Evolutionary conservation across 1,284 basidiomycete species (phyloP), one percentile per base, ranked within the genome.

Genomic region (Marasmius fiardii): DNA sequence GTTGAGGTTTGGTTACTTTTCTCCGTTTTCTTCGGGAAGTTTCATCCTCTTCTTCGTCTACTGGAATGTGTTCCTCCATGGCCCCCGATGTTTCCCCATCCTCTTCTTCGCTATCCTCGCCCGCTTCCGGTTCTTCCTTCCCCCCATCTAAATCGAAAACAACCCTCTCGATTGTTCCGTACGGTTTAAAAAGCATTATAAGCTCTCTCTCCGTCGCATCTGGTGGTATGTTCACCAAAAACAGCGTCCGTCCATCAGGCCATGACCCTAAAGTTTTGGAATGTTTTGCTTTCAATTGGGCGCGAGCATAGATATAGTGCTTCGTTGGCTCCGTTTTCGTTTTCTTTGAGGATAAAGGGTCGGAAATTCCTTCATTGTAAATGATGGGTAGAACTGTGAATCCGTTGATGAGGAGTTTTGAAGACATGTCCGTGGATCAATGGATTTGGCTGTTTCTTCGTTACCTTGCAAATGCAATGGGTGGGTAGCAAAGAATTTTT

Each of bases 171-270:
- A 95, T 79, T 0, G 86, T 86, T 16, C 93, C 93, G 58, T 79
- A 83, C 14, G 76, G 65, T 63, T 86, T 86, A 75, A 94, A 93
- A 20, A 95, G 75, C 1, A 82, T 70, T 2, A 83, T 74, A 1
- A 95, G 70, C 65, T 92, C 90, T 49, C 88, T 78, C 61, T 90
- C 88, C 0, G 89, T 90, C 3, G 90, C 83, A 68, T 95, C 92
- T 51, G 90, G 85, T 1, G 93, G 93, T 3, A 94, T 71, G 65
- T 96, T 95, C 56, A 90, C 90, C 8, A 94, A 73, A 65, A 96
- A 96, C 12, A 95, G 74, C 0, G 92, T 94, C 50, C 93, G 80
- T 16, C 81, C 87, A 41, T 81, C 75, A 0, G 88, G 90, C 43
- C 86, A 73, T 11, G 63, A n/a, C n/a, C n/a, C n/a, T n/a, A n/a